Evolutionary conservation across 2,329 filamentous ascomycete genomes (phyloP), one percentile per base, ranked within the genome.

Genomic region (Cladosporium sp.): DNA sequence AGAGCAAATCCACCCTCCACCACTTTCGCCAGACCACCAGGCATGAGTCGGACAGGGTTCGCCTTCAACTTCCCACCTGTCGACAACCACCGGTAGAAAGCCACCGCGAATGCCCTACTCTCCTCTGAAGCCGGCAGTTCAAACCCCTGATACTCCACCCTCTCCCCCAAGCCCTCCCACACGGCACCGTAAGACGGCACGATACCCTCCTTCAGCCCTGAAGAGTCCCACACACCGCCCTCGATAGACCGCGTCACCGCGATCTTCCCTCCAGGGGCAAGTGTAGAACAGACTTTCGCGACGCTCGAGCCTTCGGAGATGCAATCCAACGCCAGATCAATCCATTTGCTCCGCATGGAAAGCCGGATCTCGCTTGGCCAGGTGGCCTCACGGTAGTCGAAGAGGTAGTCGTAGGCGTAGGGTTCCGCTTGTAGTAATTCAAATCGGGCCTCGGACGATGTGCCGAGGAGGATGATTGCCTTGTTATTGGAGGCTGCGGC

Each of bases 401-500:
- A 21, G 49, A 63, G 61, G 16, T 55, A 23, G 49, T 40, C 33
- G 50, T 63, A 63, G 5, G 33, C 28, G 61, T 55, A 63, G 5
- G 61, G 50, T 2, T 2, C 0, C 2, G 33, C 12, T 29, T 37
- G 49, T 1, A 63, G 33, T 14, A 63, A 14, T 14, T 33, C 3
- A 16, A 63, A 55, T 3, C 49, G 49, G 16, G 61, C 14, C 7
- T 23, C 23, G 31, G 23, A 29, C 1, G 61, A 33, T 31, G 49
- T 37, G 21, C 61, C 61, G 61, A 63, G 35, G 44, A 62, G 60
- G 12, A 33, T 18, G n/a, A 62, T 52, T 18, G 21, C 16, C 21
- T 18, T 37, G 29, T 18, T 28, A 14, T 4, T 29, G 8, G 56
- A 23, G 7, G 28, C 26, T 10, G 68, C 71, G 53, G 69, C 71